phyloP scores from a whole-genome alignment of 2,329 filamentous ascomycete species.

The Ascochyta clinopodiicola region DNA sequence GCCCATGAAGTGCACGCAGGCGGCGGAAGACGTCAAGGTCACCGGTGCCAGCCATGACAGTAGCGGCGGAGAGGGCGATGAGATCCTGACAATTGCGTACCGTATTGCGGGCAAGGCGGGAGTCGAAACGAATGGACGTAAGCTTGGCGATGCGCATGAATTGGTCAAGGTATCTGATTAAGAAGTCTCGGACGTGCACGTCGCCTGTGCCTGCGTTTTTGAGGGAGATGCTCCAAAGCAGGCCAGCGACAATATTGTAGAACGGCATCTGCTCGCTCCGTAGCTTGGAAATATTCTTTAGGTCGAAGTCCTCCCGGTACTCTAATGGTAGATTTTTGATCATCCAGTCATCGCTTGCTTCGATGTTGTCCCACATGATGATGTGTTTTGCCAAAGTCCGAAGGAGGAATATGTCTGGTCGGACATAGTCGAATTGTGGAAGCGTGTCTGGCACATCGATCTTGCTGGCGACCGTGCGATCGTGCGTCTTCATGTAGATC shows the following conservation, averaged over 20 bases:
- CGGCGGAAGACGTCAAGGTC: conserved; percentile 85
- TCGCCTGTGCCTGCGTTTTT: conserved; percentile 61
- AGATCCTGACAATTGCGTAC: conserved; percentile 91
- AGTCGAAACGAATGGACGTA: conserved; percentile 73
- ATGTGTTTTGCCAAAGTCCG: conserved; percentile 88
- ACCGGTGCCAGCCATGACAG: conserved; percentile 95
- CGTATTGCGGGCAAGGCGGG: conserved; percentile 80
- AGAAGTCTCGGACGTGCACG: conserved; percentile 74
- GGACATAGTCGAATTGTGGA: conserved; percentile 92
- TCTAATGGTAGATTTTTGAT: conserved; percentile 72
- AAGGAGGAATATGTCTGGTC: conserved; percentile 89
- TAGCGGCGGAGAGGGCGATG: conserved; percentile 79
- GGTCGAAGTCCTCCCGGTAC: conserved; percentile 68
- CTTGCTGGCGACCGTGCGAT: conserved; percentile 84
- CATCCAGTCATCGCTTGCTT: conserved; percentile 77
- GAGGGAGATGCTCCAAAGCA: conserved; percentile 72
- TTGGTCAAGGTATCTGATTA: conserved; percentile 84
- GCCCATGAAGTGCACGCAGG: conserved; percentile 84
- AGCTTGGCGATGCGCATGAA: conserved; percentile 79
- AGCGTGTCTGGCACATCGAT: conserved; percentile 90
- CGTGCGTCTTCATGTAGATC: conserved; percentile 97
- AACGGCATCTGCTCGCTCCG: conserved; percentile 87
- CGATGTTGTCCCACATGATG: conserved; percentile 89
- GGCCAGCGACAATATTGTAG: conserved; percentile 87
- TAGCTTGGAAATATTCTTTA: conserved; percentile 67